A percentile compares a stretch with the other conserved stretches of the same genome.
Conservation (phyloP, 2,329 filamentous ascomycete genomes). For the Aureobasidium sp. region DNA sequence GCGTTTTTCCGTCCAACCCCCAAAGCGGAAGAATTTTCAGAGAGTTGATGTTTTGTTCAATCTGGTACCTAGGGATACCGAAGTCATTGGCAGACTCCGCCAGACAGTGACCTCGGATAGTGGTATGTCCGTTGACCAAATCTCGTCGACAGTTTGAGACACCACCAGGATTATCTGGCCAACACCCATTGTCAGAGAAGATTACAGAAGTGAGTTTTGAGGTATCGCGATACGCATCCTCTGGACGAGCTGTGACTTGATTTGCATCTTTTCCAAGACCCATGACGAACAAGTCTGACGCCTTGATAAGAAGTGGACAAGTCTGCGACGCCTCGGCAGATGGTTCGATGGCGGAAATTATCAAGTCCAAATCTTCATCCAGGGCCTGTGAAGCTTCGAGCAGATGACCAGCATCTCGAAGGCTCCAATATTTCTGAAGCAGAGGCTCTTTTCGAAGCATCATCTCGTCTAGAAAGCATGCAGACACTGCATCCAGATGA, state of each 20-base stretch:
- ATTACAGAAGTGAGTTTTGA: slow-evolving; percentile 42
- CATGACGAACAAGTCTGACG: slow-evolving; percentile 35
- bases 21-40: slow-evolving; percentile 47
- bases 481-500: slow-evolving; percentile 14
- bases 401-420: slow-evolving; percentile 38
- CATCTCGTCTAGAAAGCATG: slow-evolving; percentile 16
- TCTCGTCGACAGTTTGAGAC: slow-evolving; percentile 49
- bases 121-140: slow-evolving; percentile 45
- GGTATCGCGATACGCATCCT: slow-evolving; percentile 37
- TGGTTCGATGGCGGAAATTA: slow-evolving; percentile 16
- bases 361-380: slow-evolving; percentile 15
- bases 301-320: slow-evolving; percentile 28
- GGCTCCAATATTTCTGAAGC: slow-evolving; percentile 37
- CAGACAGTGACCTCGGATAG: slow-evolving; percentile 47
- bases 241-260: slow-evolving; percentile 31
- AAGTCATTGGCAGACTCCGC: slow-evolving; percentile 49
- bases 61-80: slow-evolving; percentile 48
- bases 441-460: slow-evolving; percentile 24
- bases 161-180: slow-evolving; percentile 46
- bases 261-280: slow-evolving; percentile 35
- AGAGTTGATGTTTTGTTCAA: slow-evolving; percentile 47
- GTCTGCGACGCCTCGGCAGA: slow-evolving; percentile 15
- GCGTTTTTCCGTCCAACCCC: slow-evolving; percentile 45
- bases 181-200: slow-evolving; percentile 45
- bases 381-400: slow-evolving; percentile 23